These are phyloP conservation scores for Globisporangium camurandrum DNA, from an alignment of 352 stramenopile genomes.

Conservation along the genomic window DNA sequence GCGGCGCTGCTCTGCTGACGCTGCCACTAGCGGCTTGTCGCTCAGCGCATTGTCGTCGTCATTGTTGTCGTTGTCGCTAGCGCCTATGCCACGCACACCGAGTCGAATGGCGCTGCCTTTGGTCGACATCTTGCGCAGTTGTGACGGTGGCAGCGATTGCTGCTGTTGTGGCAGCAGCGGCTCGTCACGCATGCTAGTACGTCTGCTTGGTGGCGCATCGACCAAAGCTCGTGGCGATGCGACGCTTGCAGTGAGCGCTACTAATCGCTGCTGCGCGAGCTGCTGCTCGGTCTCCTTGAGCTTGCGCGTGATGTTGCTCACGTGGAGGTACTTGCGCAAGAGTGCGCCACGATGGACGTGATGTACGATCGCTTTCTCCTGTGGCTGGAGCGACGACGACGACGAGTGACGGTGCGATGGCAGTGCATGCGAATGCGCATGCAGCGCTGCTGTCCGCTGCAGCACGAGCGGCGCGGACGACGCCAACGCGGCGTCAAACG, in stretches of 20 bases:
- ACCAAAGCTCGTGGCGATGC: slow-evolving; percentile 4
- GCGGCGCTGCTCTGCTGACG: slow-evolving; percentile 23
- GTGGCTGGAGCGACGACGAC: no score
- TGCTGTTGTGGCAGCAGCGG: no score
- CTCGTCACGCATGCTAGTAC: no score
- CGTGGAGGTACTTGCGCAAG: slow-evolving; percentile 59
- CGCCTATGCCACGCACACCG: no score
- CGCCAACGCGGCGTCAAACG: slow-evolving; percentile 9
- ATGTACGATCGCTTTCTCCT: slow-evolving; percentile 44
- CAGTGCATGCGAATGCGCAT: no score
- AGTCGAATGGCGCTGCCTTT: not conserved
- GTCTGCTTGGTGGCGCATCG: no score
- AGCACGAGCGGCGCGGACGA: slow-evolving; percentile 37
- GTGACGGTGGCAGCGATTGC: no score
- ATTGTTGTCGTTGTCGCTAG: slow-evolving; percentile 3
- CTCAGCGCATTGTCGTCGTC: slow-evolving; percentile 8
- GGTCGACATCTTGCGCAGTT: not conserved
- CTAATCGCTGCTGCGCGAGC: slow-evolving; percentile 29
- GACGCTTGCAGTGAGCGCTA: slow-evolving; percentile 16
- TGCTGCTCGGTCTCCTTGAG: slow-evolving; percentile 56
- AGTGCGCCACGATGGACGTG: slow-evolving; percentile 53
- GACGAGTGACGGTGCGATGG: not conserved
- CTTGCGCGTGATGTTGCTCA: slow-evolving; percentile 51
- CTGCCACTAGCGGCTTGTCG: slow-evolving; percentile 10
- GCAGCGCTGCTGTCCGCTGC: no score